A percentile compares a stretch with the other conserved stretches of the same genome.
phyloP scores from a whole-genome alignment of 2,329 filamentous ascomycete species.

The Coniochaeta prunicola region DNA sequence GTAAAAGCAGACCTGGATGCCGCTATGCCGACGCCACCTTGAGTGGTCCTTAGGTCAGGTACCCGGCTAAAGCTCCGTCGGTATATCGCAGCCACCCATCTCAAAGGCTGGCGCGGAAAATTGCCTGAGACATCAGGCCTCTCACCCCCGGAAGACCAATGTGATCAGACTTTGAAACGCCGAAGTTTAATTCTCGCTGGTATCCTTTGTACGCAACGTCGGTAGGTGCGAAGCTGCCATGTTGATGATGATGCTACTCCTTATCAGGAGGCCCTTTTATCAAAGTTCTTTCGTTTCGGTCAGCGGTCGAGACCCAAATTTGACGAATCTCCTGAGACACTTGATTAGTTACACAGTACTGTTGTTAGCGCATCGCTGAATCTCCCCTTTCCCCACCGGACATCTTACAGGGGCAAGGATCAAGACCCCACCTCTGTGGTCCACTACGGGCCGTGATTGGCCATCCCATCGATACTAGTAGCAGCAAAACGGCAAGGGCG shows the following conservation, averaged over 20 bases:
- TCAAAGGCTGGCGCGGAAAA: neutral
- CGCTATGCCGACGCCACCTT: neutral
- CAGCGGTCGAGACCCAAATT: neutral
- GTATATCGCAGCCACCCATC: neutral
- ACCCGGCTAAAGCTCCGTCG: neutral
- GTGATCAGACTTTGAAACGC: neutral
- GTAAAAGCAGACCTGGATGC: neutral
- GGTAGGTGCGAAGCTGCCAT: neutral
- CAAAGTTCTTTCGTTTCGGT: neutral
- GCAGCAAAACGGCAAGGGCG: neutral
- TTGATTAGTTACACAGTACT: neutral
- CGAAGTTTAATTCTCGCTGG: neutral
- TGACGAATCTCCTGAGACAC: neutral
- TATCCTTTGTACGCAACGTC: neutral
- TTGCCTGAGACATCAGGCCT: neutral
- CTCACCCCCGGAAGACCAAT: neutral
- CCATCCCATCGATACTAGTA: neutral
- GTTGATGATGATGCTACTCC: neutral
- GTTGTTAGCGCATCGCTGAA: neutral
- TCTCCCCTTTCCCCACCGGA: conserved; percentile 1
- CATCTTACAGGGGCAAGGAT: neutral
- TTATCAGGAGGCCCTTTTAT: too few species aligned
- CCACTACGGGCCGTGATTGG: neutral
- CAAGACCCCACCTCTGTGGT: neutral
- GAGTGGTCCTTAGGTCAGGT: neutral